Conservation (phyloP, 768 basidiomycete species). For the Exsudoporus frostii region DNA sequence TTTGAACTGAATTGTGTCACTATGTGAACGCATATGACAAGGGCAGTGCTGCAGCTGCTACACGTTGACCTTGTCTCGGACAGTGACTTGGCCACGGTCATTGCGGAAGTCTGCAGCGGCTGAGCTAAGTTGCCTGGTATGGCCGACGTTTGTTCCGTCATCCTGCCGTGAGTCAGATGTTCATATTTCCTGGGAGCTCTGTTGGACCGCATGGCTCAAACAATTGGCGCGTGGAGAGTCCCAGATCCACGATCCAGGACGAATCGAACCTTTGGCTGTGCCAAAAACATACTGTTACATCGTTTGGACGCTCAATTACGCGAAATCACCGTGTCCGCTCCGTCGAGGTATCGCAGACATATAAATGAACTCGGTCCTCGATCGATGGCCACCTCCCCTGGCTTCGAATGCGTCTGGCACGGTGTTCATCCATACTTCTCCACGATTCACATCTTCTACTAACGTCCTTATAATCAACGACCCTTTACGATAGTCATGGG, state of each 20-base stretch:
- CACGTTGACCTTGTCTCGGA: neutral
- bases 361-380: conserved; percentile 23
- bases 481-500: conserved; percentile 24
- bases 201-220: conserved; percentile 17
- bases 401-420: conserved; percentile 20
- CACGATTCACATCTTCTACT: conserved; percentile 15
- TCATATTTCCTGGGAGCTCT: conserved; percentile 17
- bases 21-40: conserved; percentile 4
- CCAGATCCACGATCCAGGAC: neutral
- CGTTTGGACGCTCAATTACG: conserved; percentile 17
- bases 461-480: conserved; percentile 23
- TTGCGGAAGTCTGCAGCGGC: conserved; percentile 13
- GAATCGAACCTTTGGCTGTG: conserved; percentile 6
- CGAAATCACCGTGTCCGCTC: conserved; percentile 22
- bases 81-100: conserved; percentile 22
- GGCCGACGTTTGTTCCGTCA: conserved; percentile 13
- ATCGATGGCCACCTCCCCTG: conserved; percentile 16
- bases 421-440: conserved; percentile 19
- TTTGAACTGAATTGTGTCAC: neutral
- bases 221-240: conserved; percentile 15
- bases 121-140: conserved; percentile 7
- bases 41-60: conserved; percentile 10
- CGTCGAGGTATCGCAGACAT: conserved; percentile 21
- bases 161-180: conserved; percentile 6
- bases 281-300: neutral